Evolutionary conservation across 2,329 filamentous ascomycete genomes (phyloP), one percentile per base, ranked within the genome.

Genomic region (Fusarium palustre): DNA sequence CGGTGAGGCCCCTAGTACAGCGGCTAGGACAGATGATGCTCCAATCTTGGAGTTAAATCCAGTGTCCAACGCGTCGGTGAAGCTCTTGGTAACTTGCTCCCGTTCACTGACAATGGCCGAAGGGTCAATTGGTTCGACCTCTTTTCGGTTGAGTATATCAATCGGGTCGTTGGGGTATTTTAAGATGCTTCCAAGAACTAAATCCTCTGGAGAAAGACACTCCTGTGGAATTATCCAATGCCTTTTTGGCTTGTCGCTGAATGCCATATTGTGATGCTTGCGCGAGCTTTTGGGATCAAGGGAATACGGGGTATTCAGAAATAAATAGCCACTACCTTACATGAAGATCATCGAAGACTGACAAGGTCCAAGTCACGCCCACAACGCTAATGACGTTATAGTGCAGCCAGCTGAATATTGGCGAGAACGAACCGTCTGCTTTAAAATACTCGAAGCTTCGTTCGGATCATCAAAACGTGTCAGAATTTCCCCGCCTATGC

Each of bases 211-310:
- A 20, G 47, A 18, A 8, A 68, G 57, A 8, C 53, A 62, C 38
- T 62, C 62, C 20, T 63, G 65, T 15, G 65, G 62, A 38, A 68
- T 53, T 9, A 68, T 68, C 65, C 65, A 68, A 41, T 68, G 47
- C 30, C 61, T 68, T 41, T 63, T 68, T 8, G 52, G 31, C 45
- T 42, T 62, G 22, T 66, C 60, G 7, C 39, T 48, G 39, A 68
- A 66, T 15, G 62, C 30, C 65, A 66, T 68, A 16, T 22, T 39
- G 39, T 25, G 18, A 6, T 52, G 28, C 7, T 24, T 41, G 3
- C 20, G 33, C 4, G 34, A 10, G 13, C 5, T 28, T 33, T 38
- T 16, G 15, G 8, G 11, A 31, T 24, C 10, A n/a, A 16, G 6
- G 10, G 4, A 24, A n/a, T 20, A 30, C 22, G 10, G 13, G 16